Percentiles rank a stretch among this genome's conserved stretches.
Conservation (phyloP, 768 basidiomycete genomes). For the Boletus fagicola region DNA sequence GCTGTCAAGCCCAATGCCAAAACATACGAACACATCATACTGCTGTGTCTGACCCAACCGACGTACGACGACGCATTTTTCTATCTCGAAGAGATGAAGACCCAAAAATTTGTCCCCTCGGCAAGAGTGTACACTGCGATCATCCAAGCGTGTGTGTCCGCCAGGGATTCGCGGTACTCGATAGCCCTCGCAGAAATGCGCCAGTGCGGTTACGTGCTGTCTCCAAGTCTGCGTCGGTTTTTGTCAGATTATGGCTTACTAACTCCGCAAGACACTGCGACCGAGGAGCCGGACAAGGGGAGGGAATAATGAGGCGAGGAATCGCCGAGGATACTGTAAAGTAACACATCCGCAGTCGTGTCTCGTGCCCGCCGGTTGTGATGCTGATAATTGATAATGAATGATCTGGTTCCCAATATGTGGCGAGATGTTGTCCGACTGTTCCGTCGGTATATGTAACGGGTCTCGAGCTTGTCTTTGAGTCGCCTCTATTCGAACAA, state of each 20-base stretch:
- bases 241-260: constrained; percentile 26
- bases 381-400: neutral
- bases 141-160: constrained; percentile 52
- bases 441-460: neutral
- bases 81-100: constrained; percentile 88
- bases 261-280: neutral
- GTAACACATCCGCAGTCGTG: neutral
- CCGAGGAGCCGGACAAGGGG: neutral
- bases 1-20: constrained; percentile 52
- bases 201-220: constrained; percentile 51
- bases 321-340: neutral
- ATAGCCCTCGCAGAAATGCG: constrained; percentile 72
- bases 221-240: constrained; percentile 30
- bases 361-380: neutral
- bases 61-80: constrained; percentile 85
- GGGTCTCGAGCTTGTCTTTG: neutral
- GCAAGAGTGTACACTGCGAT: constrained; percentile 56
- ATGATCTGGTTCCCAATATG: neutral
- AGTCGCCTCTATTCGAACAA: neutral
- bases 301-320: neutral
- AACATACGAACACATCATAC: constrained; percentile 68
- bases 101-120: constrained; percentile 53
- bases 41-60: constrained; percentile 66
- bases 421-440: neutral
- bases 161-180: constrained; percentile 59